Evolutionary conservation across 805 yeast genomes (phyloP).

Genomic region (Schizosaccharomyces osmophilus): DNA sequence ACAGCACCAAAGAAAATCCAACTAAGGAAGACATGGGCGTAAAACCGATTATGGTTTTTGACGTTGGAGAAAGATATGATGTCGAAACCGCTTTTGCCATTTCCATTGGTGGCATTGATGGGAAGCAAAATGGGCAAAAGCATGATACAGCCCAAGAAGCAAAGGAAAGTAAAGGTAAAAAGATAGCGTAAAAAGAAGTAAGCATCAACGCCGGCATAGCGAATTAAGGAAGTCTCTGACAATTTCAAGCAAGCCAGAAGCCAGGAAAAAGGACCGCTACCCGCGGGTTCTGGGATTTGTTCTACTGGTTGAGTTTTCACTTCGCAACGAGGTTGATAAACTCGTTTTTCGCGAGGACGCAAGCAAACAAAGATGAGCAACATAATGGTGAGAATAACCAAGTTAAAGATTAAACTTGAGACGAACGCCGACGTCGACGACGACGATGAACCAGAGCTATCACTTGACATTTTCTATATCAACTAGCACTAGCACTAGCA

Average conservation of each 20-base stretch:
- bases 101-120: conserved; percentile 42
- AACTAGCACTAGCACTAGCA: no score
- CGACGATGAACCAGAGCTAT: no score
- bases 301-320: background rate
- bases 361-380: conserved; percentile 36
- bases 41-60: conserved; percentile 35
- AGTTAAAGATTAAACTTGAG: conserved; percentile 45
- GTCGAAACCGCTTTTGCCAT: conserved; percentile 44
- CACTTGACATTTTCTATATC: no score
- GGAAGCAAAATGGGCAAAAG: conserved; percentile 57
- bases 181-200: conserved; percentile 70
- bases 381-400: conserved; percentile 38
- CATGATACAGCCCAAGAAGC: conserved; percentile 29
- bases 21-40: conserved; percentile 62
- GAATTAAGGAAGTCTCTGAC: conserved; percentile 50
- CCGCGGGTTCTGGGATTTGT: background rate
- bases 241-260: conserved; percentile 33
- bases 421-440: conserved; percentile 26
- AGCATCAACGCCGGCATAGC: conserved; percentile 85
- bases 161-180: conserved; percentile 26
- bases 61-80: conserved; percentile 59
- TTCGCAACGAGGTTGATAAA: conserved; percentile 48
- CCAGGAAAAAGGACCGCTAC: conserved; percentile 26
- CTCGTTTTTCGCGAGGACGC: conserved; percentile 40
- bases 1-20: conserved; percentile 49